A percentile compares a stretch with the other conserved stretches of the same genome.
These are phyloP conservation scores for Xylaria polymorpha DNA, from an alignment of 2,329 filamentous ascomycete genomes.

Conservation along the genomic window DNA sequence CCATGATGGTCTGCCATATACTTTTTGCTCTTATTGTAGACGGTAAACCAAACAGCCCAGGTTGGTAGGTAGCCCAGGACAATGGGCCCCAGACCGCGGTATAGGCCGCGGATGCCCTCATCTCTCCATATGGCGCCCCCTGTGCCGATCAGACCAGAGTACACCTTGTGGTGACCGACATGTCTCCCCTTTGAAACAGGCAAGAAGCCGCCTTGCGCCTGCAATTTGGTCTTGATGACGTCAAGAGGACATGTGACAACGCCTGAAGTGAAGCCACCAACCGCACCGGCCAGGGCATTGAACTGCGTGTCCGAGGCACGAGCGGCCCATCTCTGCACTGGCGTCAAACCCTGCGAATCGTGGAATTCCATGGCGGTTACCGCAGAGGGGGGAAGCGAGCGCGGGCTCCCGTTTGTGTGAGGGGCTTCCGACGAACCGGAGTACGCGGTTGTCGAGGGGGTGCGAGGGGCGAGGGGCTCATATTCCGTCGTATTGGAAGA, in stretches of 20 bases:
- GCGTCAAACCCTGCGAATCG: slow-evolving; percentile 52
- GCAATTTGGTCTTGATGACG: slow-evolving; percentile 98
- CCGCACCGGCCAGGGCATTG: slow-evolving; percentile 86
- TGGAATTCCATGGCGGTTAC: slow-evolving; percentile 48
- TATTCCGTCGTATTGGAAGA: slow-evolving; percentile 50
- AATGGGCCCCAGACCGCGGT: slow-evolving; percentile 93
- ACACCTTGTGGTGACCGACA: slow-evolving; percentile 70
- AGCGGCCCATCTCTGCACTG: slow-evolving; percentile 67
- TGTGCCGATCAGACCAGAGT: slow-evolving; percentile 88
- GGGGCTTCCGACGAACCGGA: slow-evolving; percentile 42
- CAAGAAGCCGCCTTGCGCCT: slow-evolving; percentile 88
- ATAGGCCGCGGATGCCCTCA: slow-evolving; percentile 90
- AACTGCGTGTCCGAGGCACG: slow-evolving; percentile 72
- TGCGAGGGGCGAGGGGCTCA: slow-evolving; percentile 49
- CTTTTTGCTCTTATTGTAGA: slow-evolving; percentile 90
- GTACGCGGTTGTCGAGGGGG: slow-evolving; percentile 47
- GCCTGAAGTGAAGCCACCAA: slow-evolving; percentile 91
- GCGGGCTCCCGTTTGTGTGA: slow-evolving; percentile 31
- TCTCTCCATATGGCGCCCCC: slow-evolving; percentile 86
- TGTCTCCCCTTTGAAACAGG: slow-evolving; percentile 62
- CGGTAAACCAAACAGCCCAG: slow-evolving; percentile 97
- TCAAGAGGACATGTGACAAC: slow-evolving; percentile 96
- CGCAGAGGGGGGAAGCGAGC: slow-evolving; percentile 37
- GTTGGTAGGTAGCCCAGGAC: slow-evolving; percentile 95
- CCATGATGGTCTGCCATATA: slow-evolving; percentile 75